phyloP scores from a whole-genome alignment of 306 rosid genomes.

The Quercus rubra region DNA sequence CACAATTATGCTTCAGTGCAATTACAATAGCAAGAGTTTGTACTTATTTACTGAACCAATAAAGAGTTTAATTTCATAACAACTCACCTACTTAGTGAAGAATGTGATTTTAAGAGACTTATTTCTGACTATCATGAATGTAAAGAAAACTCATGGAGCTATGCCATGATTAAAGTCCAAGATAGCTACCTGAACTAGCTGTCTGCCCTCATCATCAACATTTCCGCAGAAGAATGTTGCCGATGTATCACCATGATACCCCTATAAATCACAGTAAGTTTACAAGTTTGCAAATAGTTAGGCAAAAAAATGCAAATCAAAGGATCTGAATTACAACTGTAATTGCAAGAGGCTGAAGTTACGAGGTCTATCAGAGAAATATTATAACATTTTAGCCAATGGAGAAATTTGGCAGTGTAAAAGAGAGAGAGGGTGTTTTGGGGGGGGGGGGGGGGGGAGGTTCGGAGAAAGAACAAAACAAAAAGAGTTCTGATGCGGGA shows the following conservation, averaged over 20 bases:
- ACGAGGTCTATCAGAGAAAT: not conserved
- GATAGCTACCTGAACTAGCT: slow-evolving; percentile 66
- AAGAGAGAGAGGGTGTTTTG: not conserved
- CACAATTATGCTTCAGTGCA: not conserved
- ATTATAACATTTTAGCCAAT: not conserved
- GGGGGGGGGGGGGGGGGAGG: too few relatives aligned
- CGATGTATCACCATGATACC: slow-evolving; percentile 89
- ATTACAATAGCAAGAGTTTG: not conserved
- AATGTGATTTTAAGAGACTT: not conserved
- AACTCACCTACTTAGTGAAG: not conserved
- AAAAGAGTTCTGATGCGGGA: not conserved
- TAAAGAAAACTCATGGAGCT: not conserved
- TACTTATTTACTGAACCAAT: not conserved
- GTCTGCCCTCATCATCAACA: slow-evolving; percentile 63
- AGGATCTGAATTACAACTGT: not conserved
- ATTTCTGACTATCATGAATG: slow-evolving; percentile 1
- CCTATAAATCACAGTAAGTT: slow-evolving; percentile 50
- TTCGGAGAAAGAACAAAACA: not conserved
- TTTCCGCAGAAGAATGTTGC: slow-evolving; percentile 87
- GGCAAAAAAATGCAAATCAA: slow-evolving; percentile 3
- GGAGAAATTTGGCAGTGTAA: not conserved
- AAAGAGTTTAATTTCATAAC: not conserved
- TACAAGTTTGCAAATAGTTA: slow-evolving; percentile 11
- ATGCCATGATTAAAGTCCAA: slow-evolving; percentile 4
- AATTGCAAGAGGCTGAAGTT: not conserved